Evolutionary conservation across 176 grass and related monocot species (phyloP), one percentile per base, ranked within the genome.

Genomic region (Pharus latifolius): DNA sequence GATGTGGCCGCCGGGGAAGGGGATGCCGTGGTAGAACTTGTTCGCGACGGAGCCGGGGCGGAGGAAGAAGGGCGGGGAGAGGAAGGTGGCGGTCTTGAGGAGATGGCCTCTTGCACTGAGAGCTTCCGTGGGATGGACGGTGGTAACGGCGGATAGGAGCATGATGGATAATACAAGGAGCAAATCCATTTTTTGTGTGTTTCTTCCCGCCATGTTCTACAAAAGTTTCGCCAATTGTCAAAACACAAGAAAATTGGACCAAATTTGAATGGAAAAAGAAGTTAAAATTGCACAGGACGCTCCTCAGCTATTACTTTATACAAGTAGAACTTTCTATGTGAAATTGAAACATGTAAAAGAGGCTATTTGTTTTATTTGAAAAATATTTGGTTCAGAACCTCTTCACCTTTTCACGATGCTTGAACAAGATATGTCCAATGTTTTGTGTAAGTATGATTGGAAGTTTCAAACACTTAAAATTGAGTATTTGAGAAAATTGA

Each of bases 1-100:
- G 8, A 98, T 30, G 71, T 93, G 94, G 30, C 94, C 94, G 54
- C 65, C 38, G 1, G 94, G 94, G 70, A 98, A 90, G 0, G 68
- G 56, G 17, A 98, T 45, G 24, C 81, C 53, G 10, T 2, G 8
- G 80, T 90, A 72, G 24, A 2, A 78, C 67, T 90, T 97, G 81
- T 92, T 87, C 35, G 89, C 58, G 16, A 97, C 93, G 1, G 80
- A 81, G 38, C 93, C 93, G 0, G 89, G 89, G 27, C 19, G 56
- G 7, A 90, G 63, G 54, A 53, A 45, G 60, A 97, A 60, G 1
- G 93, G 50, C 3, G 89, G 86, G 8, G 93, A 97, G 10, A 84
- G 71, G 76, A 83, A 92, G 0, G 80, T 84, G 61, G 85, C 69
- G 23, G 88, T 69, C 73, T 82, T 84, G 38, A 89, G 32, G 6